Base-by-base conservation (phyloP, 2,329 filamentous ascomycete species). In the Dendryphion nanum region DNA sequence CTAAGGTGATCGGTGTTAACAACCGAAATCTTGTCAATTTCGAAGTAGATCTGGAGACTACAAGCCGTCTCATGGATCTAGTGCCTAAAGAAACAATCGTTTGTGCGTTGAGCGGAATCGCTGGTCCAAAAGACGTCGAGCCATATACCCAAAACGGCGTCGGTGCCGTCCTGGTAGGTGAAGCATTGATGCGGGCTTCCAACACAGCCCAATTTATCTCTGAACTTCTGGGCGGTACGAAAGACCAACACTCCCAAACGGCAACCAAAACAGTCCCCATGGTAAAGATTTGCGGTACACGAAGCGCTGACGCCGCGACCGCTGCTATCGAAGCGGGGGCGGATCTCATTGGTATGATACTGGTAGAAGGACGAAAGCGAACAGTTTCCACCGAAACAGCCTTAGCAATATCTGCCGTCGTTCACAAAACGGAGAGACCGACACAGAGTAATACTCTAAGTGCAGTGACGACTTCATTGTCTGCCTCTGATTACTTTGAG, bases 11-110 rank as follows among this genome's bases (percentile, higher is more conserved):
- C 55, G 93, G 93, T 18, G 93, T 98, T 53, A 98, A 98, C 71
- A 98, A 98, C 71, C 83, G 93, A 38, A 95, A 98, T 59, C 76
- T 98, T 10, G 91, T 91, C 52, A 97, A 85, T 57, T 98, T 98
- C 55, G 90, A 97, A 61, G 93, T 98, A 15, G 94, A 98, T 63
- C 79, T 98, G 47, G 83, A 86, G 44, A 98, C 91, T 1, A 95
- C 91, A 1, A 89, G 86, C 58, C 83, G 91, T 17, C 72, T 98
- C 33, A 87, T 95, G 68, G 84, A 83, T 56, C 84, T 91, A 71
- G 90, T 96, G 3, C 85, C 89, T 2, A 79, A 86, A 46, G 85
- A 82, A 38, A 95, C 89, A 3, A 84, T 95, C 43, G 84, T 98
- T 18, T 96, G 89, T 63, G 94, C 93, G 7, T 76, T 98, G 21